Evolutionary conservation across 169 alveolate species (phyloP).

Genomic region (Eimeria falciformis): DNA sequence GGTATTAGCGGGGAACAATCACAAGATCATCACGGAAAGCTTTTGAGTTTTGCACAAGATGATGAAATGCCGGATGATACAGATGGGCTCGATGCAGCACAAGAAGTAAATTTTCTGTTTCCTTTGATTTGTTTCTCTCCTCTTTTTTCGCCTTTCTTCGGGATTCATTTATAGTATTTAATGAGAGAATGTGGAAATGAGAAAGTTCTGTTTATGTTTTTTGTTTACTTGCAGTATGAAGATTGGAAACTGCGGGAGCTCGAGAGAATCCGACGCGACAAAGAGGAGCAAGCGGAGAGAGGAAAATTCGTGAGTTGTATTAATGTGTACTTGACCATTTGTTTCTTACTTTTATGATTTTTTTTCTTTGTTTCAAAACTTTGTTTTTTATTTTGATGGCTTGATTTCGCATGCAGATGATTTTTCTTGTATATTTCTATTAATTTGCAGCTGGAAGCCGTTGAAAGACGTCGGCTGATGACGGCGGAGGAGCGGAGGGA

Average conservation of each 20-base stretch:
- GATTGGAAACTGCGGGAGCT: conserved; percentile 88
- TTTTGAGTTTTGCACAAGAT: background rate
- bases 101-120: background rate
- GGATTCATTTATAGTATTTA: background rate
- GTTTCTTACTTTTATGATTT: no score
- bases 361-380: no score
- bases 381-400: no score
- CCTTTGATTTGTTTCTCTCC: background rate
- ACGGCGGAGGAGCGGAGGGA: conserved; percentile 83
- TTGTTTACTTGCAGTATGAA: conserved; percentile 77
- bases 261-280: conserved; percentile 85
- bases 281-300: conserved; percentile 80
- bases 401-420: background rate
- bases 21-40: background rate
- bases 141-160: background rate
- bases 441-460: conserved; percentile 81
- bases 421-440: background rate
- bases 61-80: conserved; percentile 71
- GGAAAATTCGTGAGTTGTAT: conserved; percentile 77
- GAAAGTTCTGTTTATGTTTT: no score
- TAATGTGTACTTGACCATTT: no score
- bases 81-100: conserved; percentile 62
- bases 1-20: background rate
- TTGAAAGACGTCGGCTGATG: conserved; percentile 84
- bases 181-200: background rate